Conservation (phyloP, 2,329 filamentous ascomycete genomes). For the Aureobasidium lini region DNA sequence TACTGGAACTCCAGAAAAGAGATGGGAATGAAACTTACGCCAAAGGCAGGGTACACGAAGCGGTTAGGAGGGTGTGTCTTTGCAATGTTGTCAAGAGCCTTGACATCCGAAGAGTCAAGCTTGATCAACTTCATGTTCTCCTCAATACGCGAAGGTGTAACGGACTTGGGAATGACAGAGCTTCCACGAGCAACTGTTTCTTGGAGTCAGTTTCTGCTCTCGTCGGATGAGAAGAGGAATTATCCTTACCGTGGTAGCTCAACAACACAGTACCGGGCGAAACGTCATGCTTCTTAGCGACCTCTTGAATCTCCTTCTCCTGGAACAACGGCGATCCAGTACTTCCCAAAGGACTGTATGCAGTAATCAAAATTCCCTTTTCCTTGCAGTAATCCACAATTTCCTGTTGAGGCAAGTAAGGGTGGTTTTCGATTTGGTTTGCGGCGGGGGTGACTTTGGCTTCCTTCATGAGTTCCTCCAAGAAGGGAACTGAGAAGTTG, state of each 20-base stretch:
- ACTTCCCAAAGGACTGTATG: conserved; percentile 52
- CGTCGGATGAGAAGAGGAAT: neutral
- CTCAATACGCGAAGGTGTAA: conserved; percentile 60
- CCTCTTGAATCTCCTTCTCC: conserved; percentile 39
- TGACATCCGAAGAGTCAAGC: conserved; percentile 56
- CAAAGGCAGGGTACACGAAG: conserved; percentile 44
- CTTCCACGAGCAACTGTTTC: conserved; percentile 56
- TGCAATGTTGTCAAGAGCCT: conserved; percentile 39
- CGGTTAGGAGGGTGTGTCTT: conserved; percentile 41
- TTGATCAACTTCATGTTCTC: conserved; percentile 61
- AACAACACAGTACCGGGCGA: conserved; percentile 52
- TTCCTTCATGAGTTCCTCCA: conserved; percentile 45
- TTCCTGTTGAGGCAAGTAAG: conserved; percentile 62
- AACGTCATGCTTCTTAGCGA: conserved; percentile 44
- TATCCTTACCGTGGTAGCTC: conserved; percentile 60
- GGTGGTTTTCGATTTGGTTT: conserved; percentile 71
- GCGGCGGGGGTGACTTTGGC: conserved; percentile 59
- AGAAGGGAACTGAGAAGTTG: conserved; percentile 42
- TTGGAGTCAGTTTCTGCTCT: neutral
- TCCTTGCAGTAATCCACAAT: conserved; percentile 61
- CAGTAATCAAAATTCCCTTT: conserved; percentile 64
- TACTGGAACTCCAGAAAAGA: neutral
- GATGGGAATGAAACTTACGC: conserved; percentile 23
- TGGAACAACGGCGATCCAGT: conserved; percentile 42
- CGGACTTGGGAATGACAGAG: conserved; percentile 67